phyloP scores from a whole-genome alignment of 306 rosid genomes.

The Arachis stenosperma region DNA sequence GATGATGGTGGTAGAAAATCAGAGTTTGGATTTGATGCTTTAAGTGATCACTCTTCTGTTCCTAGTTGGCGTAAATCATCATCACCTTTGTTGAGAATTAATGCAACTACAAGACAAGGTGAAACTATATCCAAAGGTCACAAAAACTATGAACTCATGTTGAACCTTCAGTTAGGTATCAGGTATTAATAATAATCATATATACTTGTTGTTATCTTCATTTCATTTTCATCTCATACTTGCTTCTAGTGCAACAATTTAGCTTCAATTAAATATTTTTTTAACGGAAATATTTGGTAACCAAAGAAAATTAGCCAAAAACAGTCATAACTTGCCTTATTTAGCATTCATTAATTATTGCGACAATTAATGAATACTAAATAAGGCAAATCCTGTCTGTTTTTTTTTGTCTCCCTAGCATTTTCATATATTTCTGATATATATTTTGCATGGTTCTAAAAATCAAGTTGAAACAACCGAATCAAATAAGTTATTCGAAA shows the following conservation, averaged over 20 bases:
- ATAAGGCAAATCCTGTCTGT: too few species aligned
- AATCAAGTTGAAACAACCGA: too few species aligned
- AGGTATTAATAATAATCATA: slow-evolving; percentile 60
- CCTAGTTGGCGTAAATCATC: slow-evolving; percentile 18
- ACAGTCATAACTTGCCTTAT: too few species aligned
- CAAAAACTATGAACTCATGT: slow-evolving; percentile 90
- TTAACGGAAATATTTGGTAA: too few species aligned
- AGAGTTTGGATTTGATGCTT: slow-evolving; percentile 40
- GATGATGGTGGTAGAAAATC: slow-evolving; percentile 30
- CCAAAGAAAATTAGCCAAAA: too few species aligned
- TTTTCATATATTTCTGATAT: too few species aligned
- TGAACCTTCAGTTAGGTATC: slow-evolving; percentile 91
- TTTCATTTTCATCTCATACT: not conserved
- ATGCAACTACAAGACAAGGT: slow-evolving; percentile 70
- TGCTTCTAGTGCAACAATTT: not conserved
- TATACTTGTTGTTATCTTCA: slow-evolving; percentile 24
- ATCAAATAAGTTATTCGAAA: too few species aligned
- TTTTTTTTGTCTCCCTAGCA: too few species aligned
- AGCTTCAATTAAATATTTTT: not conserved
- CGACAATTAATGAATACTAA: too few species aligned
- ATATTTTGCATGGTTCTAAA: too few species aligned
- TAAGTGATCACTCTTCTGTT: slow-evolving; percentile 38
- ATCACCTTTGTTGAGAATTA: slow-evolving; percentile 38
- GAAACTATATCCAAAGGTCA: slow-evolving; percentile 86
- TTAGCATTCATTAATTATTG: too few species aligned